Evolutionary conservation across 495 filamentous ascomycete genomes (phyloP).

Genomic region (Trichocladium uniseriatum): DNA sequence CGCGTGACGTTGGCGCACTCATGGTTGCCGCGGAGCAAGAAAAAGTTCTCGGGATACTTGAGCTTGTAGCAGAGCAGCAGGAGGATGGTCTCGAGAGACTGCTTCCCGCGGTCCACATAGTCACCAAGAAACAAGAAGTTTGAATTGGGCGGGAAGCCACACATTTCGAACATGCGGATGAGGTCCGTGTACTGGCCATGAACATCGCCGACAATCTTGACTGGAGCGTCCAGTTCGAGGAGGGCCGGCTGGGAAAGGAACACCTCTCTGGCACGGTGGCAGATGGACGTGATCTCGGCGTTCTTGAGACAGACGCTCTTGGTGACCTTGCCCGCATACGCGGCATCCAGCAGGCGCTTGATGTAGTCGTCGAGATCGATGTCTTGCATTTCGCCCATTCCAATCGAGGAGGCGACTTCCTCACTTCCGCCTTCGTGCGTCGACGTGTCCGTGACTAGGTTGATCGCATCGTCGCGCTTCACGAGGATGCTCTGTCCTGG

Average conservation of each 20-base stretch:
- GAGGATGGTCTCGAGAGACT: conserved; percentile 93
- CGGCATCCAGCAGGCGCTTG: conserved; percentile 83
- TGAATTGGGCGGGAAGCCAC: conserved; percentile 84
- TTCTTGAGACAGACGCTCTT: conserved; percentile 97
- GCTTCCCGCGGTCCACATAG: conserved; percentile 97
- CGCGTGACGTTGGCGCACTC: conserved; percentile 98
- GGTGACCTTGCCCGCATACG: conserved; percentile 91
- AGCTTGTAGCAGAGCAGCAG: conserved; percentile 96
- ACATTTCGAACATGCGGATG: conserved; percentile 98
- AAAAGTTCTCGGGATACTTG: conserved; percentile 98
- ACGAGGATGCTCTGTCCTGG: conserved; percentile 74
- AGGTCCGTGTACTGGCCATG: conserved; percentile 98
- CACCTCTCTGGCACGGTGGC: conserved; percentile 73
- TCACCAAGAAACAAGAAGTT: conserved; percentile 97
- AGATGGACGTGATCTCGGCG: conserved; percentile 91
- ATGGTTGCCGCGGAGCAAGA: conserved; percentile 92
- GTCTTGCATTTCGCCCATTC: conserved; percentile 71
- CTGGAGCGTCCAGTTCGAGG: conserved; percentile 85
- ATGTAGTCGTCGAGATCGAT: conserved; percentile 98
- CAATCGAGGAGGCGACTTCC: conserved; percentile 38
- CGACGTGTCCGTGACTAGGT: conserved; percentile 37
- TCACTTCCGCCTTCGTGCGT: conserved; percentile 31
- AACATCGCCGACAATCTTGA: conserved; percentile 98
- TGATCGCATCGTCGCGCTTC: conserved; percentile 57
- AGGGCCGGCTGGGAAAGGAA: conserved; percentile 89